A percentile compares a stretch with the other conserved stretches of the same genome.
Evolutionary conservation across 1,284 basidiomycete genomes (phyloP).

Genomic region (Cryptococcus wingfieldii): DNA sequence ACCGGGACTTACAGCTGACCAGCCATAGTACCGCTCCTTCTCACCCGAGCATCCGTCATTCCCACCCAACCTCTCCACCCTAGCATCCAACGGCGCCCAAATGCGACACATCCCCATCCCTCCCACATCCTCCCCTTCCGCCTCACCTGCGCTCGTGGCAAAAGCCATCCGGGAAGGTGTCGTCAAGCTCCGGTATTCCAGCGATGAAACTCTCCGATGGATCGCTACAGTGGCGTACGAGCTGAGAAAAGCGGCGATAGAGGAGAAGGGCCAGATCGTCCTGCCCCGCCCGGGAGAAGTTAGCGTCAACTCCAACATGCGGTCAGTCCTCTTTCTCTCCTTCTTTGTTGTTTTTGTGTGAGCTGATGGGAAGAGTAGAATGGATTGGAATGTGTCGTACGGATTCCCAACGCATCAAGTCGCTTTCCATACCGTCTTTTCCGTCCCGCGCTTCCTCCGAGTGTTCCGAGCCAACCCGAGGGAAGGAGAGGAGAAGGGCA

Average conservation of each 20-base stretch:
- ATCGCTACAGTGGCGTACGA: slow-evolving; percentile 4
- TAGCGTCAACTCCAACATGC: slow-evolving; percentile 25
- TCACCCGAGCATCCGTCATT: slow-evolving; percentile 19
- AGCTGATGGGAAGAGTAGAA: background rate
- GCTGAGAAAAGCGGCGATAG: slow-evolving; percentile 3
- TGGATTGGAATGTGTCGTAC: slow-evolving; percentile 27
- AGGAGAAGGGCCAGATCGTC: slow-evolving; percentile 11
- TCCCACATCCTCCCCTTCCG: too few relatives aligned
- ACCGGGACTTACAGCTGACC: background rate
- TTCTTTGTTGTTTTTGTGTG: background rate
- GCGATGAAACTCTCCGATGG: slow-evolving; percentile 5
- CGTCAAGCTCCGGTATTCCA: background rate
- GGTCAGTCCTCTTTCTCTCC: slow-evolving; percentile 7
- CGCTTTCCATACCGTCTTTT: slow-evolving; percentile 21
- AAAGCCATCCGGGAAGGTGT: slow-evolving; percentile 1
- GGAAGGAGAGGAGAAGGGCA: slow-evolving; percentile 1
- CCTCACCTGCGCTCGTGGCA: slow-evolving; percentile 1
- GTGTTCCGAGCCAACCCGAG: slow-evolving; percentile 26
- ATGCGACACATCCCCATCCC: slow-evolving; percentile 19
- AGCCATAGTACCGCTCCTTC: slow-evolving; percentile 23
- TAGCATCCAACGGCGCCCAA: slow-evolving; percentile 29
- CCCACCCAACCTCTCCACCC: slow-evolving; percentile 20
- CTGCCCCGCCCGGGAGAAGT: slow-evolving; percentile 20
- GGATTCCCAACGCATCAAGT: slow-evolving; percentile 13
- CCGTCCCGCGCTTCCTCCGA: slow-evolving; percentile 19